Evolutionary conservation across 495 filamentous ascomycete species (phyloP).

Genomic region (Diplogelasinospora grovesii): DNA sequence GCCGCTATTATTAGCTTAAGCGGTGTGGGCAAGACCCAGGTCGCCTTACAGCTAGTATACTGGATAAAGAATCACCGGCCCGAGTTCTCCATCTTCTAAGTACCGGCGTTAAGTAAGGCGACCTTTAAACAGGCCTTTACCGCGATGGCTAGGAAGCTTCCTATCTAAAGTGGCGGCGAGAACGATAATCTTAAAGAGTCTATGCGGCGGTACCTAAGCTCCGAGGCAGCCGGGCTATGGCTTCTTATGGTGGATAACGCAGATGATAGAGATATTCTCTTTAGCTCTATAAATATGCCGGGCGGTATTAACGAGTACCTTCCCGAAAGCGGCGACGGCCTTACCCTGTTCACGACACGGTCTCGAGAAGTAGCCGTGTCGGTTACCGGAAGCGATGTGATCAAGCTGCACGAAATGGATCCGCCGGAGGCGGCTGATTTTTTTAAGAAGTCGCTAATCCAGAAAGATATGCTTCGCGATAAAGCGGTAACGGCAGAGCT

Average conservation of each 20-base stretch:
- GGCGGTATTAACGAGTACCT: conserved; percentile 21
- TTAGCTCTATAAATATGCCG: conserved; percentile 2
- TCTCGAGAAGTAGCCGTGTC: too few species aligned
- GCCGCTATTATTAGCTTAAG: conserved; percentile 38
- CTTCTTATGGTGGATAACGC: conserved; percentile 31
- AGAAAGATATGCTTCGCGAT: conserved; percentile 6
- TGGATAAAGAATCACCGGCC: conserved; percentile 24
- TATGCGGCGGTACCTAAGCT: neutral
- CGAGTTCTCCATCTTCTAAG: conserved; percentile 46
- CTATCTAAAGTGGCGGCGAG: conserved; percentile 5
- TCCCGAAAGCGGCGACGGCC: conserved; percentile 22
- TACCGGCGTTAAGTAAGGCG: conserved; percentile 33
- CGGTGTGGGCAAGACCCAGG: conserved; percentile 47
- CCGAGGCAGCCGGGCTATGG: conserved; percentile 16
- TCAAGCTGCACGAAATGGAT: conserved; percentile 26
- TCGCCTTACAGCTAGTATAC: conserved; percentile 43
- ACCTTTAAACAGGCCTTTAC: conserved; percentile 43
- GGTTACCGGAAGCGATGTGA: conserved; percentile 13
- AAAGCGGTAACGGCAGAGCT: conserved; percentile 14
- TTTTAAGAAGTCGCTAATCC: conserved; percentile 13
- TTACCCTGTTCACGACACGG: conserved; percentile 31
- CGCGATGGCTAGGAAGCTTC: conserved; percentile 29
- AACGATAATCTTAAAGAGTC: conserved; percentile 13
- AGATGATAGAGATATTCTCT: conserved; percentile 20
- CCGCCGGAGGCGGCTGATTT: conserved; percentile 12